Conservation (phyloP, 768 basidiomycete genomes). For the Tricholoma hemisulphureum region DNA sequence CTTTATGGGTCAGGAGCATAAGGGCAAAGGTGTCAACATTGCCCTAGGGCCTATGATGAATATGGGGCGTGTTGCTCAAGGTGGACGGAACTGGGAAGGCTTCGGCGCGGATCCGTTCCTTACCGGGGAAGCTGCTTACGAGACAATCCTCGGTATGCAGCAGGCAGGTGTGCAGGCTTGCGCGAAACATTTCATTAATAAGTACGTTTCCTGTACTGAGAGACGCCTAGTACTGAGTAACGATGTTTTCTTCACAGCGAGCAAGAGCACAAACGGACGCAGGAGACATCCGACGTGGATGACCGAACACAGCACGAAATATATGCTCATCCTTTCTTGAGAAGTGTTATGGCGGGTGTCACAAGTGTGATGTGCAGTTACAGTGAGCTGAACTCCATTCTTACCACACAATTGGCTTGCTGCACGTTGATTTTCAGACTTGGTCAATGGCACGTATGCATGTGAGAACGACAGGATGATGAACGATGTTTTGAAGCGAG, state of each 20-base stretch:
- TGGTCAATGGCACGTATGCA: constrained; percentile 68
- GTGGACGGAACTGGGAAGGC: constrained; percentile 94
- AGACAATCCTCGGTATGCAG: constrained; percentile 85
- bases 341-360: constrained; percentile 72
- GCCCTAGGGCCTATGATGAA: constrained; percentile 86
- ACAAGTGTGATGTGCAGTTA: constrained; percentile 77
- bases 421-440: constrained; percentile 38
- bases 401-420: background rate
- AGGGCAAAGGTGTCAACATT: constrained; percentile 80
- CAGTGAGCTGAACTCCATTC: constrained; percentile 38
- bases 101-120: constrained; percentile 91
- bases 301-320: constrained; percentile 80
- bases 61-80: constrained; percentile 72
- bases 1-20: constrained; percentile 81
- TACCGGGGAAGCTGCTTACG: constrained; percentile 71
- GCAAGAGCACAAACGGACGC: constrained; percentile 62
- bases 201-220: constrained; percentile 41
- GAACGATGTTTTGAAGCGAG: constrained; percentile 73
- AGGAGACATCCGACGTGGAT: constrained; percentile 65
- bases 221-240: background rate
- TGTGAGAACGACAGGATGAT: constrained; percentile 72
- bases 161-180: constrained; percentile 78
- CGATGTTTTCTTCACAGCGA: constrained; percentile 40
- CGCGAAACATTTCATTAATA: constrained; percentile 80
- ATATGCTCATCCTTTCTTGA: constrained; percentile 68